Evolutionary conservation across 345 rosid species (phyloP), one percentile per base, ranked within the genome.

Genomic region (Punica granatum): DNA sequence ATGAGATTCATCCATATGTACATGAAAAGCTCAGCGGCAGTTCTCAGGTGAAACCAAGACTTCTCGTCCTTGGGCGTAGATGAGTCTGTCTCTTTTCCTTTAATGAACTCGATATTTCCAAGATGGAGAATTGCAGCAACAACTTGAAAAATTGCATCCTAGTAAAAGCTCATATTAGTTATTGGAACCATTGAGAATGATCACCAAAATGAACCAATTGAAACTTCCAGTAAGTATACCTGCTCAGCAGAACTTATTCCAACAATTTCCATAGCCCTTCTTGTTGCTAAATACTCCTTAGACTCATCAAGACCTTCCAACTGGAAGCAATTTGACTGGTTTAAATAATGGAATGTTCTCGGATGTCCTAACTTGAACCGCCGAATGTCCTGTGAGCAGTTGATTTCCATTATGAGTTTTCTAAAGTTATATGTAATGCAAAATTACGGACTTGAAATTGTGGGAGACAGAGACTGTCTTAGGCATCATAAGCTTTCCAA

Each of bases 81-180:
- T 39, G 99, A 91, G 72, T 94, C 99, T 54, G 77, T 78, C 76
- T 94, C 98, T 82, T 81, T 82, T 75, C 99, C 99, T 79, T 94
- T 91, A 36, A 83, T 79, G 71, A 94, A 94, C 63, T 94, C 99
- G 69, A 94, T 79, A 73, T 94, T 94, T 71, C 99, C 99, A 58
- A 94, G 88, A 82, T 91, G 99, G 59, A 94, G 89, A 67, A 94
- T 80, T 49, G 97, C 93, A 62, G 99, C 99, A 61, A 94, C 96
- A 54, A 94, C 95, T 9, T 80, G 88, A 75, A 94, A 94, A 77
- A 94, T 89, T 59, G 85, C 90, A 74, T 94, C 96, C 98, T 94
- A 75, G 13, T 54, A 62, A 26, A 59, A 58, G 41, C 31, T 67
- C 11, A 42, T 34, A 68, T 71, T 9, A 70, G 74, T 35, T 46